Conservation (phyloP, 2,329 filamentous ascomycete genomes). For the Fusarium cyanostomum region DNA sequence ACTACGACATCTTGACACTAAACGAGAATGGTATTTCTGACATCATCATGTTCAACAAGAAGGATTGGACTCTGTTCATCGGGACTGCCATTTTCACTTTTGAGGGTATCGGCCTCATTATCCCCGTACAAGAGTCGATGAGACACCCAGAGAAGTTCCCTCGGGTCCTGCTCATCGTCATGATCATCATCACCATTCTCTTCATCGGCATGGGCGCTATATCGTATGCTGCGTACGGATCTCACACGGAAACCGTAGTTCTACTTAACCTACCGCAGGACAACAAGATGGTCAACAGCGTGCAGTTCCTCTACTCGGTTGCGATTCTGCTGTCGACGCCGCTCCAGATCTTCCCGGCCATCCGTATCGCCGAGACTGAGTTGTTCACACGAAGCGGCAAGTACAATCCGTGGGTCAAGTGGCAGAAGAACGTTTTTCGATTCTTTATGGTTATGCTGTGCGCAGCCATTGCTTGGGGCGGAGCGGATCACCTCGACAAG, state of each 20-base stretch:
- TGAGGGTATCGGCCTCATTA: constrained; percentile 96
- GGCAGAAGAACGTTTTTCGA: constrained; percentile 98
- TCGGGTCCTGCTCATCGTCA: constrained; percentile 84
- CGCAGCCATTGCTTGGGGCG: constrained; percentile 87
- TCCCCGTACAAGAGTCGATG: constrained; percentile 98
- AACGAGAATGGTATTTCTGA: constrained; percentile 80
- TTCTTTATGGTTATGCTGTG: constrained; percentile 92
- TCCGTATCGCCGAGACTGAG: constrained; percentile 94
- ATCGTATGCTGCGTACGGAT: constrained; percentile 96
- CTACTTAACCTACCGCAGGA: constrained; percentile 96
- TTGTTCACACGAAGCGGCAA: constrained; percentile 95
- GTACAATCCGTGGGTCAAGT: constrained; percentile 98
- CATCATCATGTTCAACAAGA: constrained; percentile 88
- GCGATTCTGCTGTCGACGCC: constrained; percentile 97
- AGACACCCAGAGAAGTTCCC: constrained; percentile 90
- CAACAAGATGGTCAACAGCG: constrained; percentile 91
- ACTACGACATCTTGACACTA: constrained; percentile 91
- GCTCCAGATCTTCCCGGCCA: constrained; percentile 96
- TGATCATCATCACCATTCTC: constrained; percentile 92
- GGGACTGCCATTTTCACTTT: constrained; percentile 99
- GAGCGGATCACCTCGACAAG: constrained; percentile 93
- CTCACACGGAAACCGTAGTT: constrained; percentile 94
- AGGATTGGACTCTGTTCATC: constrained; percentile 97
- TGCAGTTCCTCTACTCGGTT: constrained; percentile 96
- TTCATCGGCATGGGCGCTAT: constrained; percentile 93